phyloP scores from a whole-genome alignment of 768 basidiomycete genomes.

The Sporobolomyces pararoseus region DNA sequence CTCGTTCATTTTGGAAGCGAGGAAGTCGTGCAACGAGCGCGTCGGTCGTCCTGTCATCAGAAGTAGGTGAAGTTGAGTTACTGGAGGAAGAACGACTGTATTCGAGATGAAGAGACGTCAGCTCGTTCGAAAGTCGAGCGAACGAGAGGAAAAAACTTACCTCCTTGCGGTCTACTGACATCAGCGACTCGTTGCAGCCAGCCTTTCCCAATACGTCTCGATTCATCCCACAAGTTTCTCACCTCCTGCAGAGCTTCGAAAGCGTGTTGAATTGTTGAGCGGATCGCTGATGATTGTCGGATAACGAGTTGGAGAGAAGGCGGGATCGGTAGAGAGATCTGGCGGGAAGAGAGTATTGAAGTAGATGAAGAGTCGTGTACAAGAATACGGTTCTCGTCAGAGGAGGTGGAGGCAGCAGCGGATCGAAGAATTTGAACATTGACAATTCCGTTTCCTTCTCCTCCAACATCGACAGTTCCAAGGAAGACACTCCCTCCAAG shows the following conservation, averaged over 20 bases:
- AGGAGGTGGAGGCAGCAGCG: background rate
- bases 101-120: background rate
- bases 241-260: slow-evolving; percentile 40
- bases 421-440: background rate
- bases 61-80: slow-evolving; percentile 33
- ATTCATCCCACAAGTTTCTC: slow-evolving; percentile 39
- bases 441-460: slow-evolving; percentile 4
- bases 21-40: slow-evolving; percentile 39
- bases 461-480: slow-evolving; percentile 14
- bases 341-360: background rate
- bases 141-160: slow-evolving; percentile 2
- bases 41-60: slow-evolving; percentile 42
- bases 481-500: slow-evolving; percentile 37
- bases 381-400: background rate
- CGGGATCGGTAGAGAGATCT: slow-evolving; percentile 16
- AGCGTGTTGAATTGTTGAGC: slow-evolving; percentile 18
- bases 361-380: background rate
- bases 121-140: background rate
- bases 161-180: slow-evolving; percentile 24
- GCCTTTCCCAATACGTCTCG: slow-evolving; percentile 31
- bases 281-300: slow-evolving; percentile 15
- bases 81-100: slow-evolving; percentile 8
- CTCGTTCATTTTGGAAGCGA: slow-evolving; percentile 43
- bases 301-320: slow-evolving; percentile 20
- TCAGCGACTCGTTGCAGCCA: slow-evolving; percentile 41